Percentiles rank a stretch among this genome's conserved stretches.
Conservation (phyloP, 1,284 basidiomycete genomes). For the Fomitiporia mediterranea region DNA sequence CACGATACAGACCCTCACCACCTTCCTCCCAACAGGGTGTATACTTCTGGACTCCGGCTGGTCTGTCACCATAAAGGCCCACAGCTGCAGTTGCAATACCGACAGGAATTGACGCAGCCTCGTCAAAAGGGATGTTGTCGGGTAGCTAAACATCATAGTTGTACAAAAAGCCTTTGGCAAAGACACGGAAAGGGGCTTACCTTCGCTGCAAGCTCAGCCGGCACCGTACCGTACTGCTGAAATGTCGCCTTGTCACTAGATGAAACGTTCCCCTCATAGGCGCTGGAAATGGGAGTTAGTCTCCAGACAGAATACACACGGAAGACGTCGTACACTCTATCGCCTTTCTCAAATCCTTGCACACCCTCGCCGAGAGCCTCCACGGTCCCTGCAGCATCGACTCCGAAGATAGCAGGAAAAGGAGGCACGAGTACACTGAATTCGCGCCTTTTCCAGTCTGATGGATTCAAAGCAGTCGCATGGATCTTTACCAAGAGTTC, state of each 20-base stretch:
- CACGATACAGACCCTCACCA: conserved; percentile 25
- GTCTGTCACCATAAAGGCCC: conserved; percentile 24
- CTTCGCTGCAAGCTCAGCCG: conserved; percentile 40
- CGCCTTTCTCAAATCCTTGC: conserved; percentile 45
- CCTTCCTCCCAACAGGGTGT: conserved; percentile 21
- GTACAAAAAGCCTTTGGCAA: not conserved
- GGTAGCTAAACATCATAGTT: conserved; percentile 32
- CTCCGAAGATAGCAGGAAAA: conserved; percentile 47
- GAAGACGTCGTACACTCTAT: conserved; percentile 45
- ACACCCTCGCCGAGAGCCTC: conserved; percentile 50
- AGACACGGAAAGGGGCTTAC: conserved; percentile 26
- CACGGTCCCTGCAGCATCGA: conserved; percentile 56
- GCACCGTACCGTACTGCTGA: conserved; percentile 45
- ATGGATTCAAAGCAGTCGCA: conserved; percentile 39
- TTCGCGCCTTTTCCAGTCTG: conserved; percentile 36
- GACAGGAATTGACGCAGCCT: conserved; percentile 32
- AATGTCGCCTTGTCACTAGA: conserved; percentile 38
- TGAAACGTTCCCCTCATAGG: conserved; percentile 33
- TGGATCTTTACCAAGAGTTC: conserved; percentile 39
- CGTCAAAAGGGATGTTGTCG: conserved; percentile 40
- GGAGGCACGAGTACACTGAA: conserved; percentile 28
- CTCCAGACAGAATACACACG: not conserved
- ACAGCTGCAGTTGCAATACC: conserved; percentile 28
- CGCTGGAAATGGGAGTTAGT: conserved; percentile 6
- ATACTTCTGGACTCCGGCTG: not conserved